Base-by-base conservation (phyloP, 73 alveolate genomes). In the Uronychia binucleata region DNA sequence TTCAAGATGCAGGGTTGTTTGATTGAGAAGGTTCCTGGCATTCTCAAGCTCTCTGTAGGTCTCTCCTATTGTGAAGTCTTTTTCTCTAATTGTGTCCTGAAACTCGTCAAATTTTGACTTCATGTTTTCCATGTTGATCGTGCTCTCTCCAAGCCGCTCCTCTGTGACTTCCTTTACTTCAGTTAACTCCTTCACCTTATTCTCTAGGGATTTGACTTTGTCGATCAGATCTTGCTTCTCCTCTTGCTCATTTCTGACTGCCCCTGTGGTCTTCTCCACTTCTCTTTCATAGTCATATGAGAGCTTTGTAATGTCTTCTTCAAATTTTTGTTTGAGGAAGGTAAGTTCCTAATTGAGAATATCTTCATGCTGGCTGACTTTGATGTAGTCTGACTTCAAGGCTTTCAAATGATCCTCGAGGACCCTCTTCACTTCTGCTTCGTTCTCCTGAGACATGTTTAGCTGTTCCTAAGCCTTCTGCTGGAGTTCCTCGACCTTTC, bases 331-430 rank as follows among this genome's bases (percentile, higher is more conserved):
- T 30, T 75, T 8, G 11, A 75, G 58, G 25, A 28, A 5, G 5
- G 25, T 26, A 8, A 75, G 27, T 30, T 75, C 81, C 5, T 75
- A 35, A 30, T 75, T 75, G 8, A 75, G 59, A 28, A 75, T 32
- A 8, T 32, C 32, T 27, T 75, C 81, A 30, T 75, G 81, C 58
- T 75, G 25, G 46, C 28, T 26, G 28, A 75, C 30, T 30, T 75
- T 75, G 46, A 75, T 75, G 58, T 75, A 75, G 46, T 75, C 81
- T 75, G 28, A 1, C 58, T 75, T 75, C 59, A 75, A 5, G 25
- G 27, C 81, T 5, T 75, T 25, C 27, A 28, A 30, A 30, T 75
- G 58, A 1, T 75, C 58, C 27, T 75, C 57, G 5, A 75, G 58
- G 32, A 26, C 27, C 32, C 30, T 28, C 81, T 75, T 30, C 27